These are phyloP conservation scores for Puya raimondii DNA, from an alignment of 176 grass and related monocot genomes.

Conservation along the genomic window DNA sequence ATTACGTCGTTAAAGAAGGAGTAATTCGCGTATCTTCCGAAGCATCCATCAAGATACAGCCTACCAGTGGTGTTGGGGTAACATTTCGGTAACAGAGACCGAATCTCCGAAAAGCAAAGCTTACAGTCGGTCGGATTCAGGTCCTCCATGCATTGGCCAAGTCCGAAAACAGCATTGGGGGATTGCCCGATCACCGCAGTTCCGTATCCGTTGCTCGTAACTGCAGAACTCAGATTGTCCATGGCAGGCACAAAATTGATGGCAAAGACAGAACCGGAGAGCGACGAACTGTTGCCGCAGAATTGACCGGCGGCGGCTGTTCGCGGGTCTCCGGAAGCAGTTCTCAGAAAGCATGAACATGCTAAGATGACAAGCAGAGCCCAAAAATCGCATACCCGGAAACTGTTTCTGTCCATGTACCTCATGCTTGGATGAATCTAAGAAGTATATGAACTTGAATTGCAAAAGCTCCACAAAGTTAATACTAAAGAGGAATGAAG, in stretches of 20 bases:
- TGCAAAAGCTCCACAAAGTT: neutral
- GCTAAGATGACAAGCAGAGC: conserved; percentile 9
- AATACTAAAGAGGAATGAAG: too few relatives aligned
- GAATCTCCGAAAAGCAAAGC: conserved; percentile 72
- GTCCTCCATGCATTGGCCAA: conserved; percentile 67
- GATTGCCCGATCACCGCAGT: conserved; percentile 28
- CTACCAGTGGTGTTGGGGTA: conserved; percentile 51
- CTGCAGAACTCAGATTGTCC: conserved; percentile 58
- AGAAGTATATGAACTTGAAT: neutral
- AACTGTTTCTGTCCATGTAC: neutral
- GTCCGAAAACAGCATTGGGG: conserved; percentile 51
- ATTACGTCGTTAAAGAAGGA: conserved; percentile 49
- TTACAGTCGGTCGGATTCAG: conserved; percentile 56
- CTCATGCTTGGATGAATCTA: neutral
- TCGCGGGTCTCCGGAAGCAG: conserved; percentile 28
- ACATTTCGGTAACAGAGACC: conserved; percentile 72
- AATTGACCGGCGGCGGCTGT: conserved; percentile 28
- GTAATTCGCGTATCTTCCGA: conserved; percentile 64
- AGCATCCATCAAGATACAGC: conserved; percentile 72
- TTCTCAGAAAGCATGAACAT: conserved; percentile 7
- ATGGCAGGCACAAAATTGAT: conserved; percentile 63
- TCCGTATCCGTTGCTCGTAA: conserved; percentile 53
- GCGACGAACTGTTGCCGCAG: conserved; percentile 21
- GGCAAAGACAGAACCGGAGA: conserved; percentile 33
- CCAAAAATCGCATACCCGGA: neutral